Evolutionary conservation across 1,139 yeast genomes (phyloP).

Genomic region (Debaryomyces robertsiae): DNA sequence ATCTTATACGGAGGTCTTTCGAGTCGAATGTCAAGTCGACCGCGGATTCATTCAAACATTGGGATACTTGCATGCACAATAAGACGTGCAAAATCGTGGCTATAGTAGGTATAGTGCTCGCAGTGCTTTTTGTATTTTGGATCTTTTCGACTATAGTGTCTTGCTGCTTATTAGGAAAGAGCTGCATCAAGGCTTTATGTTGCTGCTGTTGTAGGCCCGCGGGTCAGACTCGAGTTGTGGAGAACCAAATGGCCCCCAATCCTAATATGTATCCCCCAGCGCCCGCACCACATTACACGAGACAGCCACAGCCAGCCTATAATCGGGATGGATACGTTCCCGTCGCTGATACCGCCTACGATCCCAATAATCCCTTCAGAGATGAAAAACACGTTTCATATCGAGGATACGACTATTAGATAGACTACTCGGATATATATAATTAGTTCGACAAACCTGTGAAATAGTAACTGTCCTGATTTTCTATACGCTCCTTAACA

Average conservation of each 20-base stretch:
- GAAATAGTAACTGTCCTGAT: background rate
- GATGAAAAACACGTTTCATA: conserved; percentile 11
- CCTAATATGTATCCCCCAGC: conserved; percentile 44
- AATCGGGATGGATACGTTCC: conserved; percentile 17
- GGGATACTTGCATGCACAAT: conserved; percentile 84
- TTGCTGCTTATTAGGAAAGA: conserved; percentile 48
- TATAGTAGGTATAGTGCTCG: conserved; percentile 71
- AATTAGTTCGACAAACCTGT: background rate
- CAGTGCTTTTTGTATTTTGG: conserved; percentile 48
- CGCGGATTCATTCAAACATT: conserved; percentile 59
- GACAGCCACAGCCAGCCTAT: conserved; percentile 16
- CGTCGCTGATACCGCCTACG: conserved; percentile 9
- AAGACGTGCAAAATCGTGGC: conserved; percentile 74
- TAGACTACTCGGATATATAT: background rate
- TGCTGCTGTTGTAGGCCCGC: conserved; percentile 48
- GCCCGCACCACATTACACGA: conserved; percentile 21
- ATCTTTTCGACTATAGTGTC: conserved; percentile 42
- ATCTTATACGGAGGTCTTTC: conserved; percentile 14
- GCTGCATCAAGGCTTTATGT: conserved; percentile 48
- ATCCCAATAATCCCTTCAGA: conserved; percentile 18
- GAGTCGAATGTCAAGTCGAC: conserved; percentile 36
- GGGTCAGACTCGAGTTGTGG: conserved; percentile 17
- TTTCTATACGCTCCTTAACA: too few species aligned
- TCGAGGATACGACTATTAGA: conserved; percentile 3
- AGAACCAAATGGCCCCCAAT: conserved; percentile 26